These are phyloP conservation scores for Antrodiella citrinella DNA, from an alignment of 768 basidiomycete genomes.

Conservation along the genomic window DNA sequence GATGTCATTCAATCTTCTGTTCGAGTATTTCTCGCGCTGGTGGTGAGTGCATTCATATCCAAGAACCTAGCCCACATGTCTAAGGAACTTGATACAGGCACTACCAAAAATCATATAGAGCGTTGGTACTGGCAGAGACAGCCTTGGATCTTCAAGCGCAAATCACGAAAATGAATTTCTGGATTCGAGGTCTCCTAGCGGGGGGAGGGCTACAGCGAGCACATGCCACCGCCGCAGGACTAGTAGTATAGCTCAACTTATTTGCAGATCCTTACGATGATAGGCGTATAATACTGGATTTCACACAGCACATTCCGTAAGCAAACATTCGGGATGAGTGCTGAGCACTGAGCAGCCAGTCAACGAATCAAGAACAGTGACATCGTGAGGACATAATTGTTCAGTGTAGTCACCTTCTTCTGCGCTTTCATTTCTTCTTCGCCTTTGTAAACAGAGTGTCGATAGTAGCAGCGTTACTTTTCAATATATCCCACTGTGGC, in stretches of 20 bases:
- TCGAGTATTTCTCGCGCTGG: conserved; percentile 52
- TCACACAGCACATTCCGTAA: too few relatives aligned
- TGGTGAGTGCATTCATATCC: conserved; percentile 41
- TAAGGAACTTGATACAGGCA: conserved; percentile 32
- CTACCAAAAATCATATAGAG: conserved; percentile 46
- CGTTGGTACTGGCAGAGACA: conserved; percentile 46
- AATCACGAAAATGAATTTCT: conserved; percentile 45
- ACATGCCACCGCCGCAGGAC: conserved; percentile 62
- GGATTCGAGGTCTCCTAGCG: conserved; percentile 55
- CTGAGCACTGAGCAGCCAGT: too few relatives aligned
- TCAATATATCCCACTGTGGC: conserved; percentile 55
- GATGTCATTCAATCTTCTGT: conserved; percentile 28
- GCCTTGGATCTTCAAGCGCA: conserved; percentile 58
- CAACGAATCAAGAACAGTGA: too few relatives aligned
- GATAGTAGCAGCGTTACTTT: conserved; percentile 33
- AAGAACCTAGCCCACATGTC: conserved; percentile 2
- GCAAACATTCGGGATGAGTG: too few relatives aligned
- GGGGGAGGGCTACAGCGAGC: conserved; percentile 64
- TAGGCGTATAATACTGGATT: background rate
- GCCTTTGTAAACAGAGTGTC: conserved; percentile 39
- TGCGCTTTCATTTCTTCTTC: conserved; percentile 11
- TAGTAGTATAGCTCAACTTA: too few relatives aligned
- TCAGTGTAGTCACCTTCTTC: conserved; percentile 6
- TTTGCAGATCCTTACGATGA: background rate
- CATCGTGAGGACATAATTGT: too few relatives aligned